These are phyloP conservation scores for Cryptococcus wingfieldii DNA, from an alignment of 1,284 basidiomycete species.

Conservation along the genomic window DNA sequence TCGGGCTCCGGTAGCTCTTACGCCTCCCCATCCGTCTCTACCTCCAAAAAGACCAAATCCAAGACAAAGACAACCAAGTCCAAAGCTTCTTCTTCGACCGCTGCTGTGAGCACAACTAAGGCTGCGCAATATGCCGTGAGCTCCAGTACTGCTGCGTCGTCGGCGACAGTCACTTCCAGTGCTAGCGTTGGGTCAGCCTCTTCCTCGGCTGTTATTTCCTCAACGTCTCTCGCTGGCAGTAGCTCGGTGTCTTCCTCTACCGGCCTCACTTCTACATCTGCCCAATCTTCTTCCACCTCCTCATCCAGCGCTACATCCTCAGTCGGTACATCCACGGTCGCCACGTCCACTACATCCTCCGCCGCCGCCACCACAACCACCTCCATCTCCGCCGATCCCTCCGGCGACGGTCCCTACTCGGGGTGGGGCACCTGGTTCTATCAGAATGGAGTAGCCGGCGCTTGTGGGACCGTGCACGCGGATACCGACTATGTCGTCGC, in stretches of 20 bases:
- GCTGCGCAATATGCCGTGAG: conserved; percentile 1
- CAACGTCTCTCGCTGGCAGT: neutral
- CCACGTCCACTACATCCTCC: conserved; percentile 1
- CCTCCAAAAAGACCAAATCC: neutral
- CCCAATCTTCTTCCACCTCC: neutral
- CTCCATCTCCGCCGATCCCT: conserved; percentile 25
- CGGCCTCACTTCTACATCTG: neutral
- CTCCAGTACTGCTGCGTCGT: conserved; percentile 3
- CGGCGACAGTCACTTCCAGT: conserved; percentile 1
- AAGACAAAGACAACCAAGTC: neutral
- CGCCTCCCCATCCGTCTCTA: conserved; percentile 2
- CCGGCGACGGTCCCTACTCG: conserved; percentile 40
- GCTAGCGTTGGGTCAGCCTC: neutral
- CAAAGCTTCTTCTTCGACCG: neutral
- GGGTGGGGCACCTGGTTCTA: conserved; percentile 44
- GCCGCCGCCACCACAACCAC: conserved; percentile 1
- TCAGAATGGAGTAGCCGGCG: conserved; percentile 25
- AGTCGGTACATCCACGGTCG: neutral
- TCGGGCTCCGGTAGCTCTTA: conserved; percentile 4
- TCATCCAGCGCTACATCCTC: neutral
- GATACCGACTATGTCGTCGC: conserved; percentile 46
- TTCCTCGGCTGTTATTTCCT: neutral
- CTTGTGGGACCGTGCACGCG: conserved; percentile 35
- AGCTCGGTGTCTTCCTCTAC: conserved; percentile 3
- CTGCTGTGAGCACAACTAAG: conserved; percentile 3